A percentile compares a stretch with the other conserved stretches of the same genome.
Conservation (phyloP, 164 flowering plant species). For the Sextonia rubra region DNA sequence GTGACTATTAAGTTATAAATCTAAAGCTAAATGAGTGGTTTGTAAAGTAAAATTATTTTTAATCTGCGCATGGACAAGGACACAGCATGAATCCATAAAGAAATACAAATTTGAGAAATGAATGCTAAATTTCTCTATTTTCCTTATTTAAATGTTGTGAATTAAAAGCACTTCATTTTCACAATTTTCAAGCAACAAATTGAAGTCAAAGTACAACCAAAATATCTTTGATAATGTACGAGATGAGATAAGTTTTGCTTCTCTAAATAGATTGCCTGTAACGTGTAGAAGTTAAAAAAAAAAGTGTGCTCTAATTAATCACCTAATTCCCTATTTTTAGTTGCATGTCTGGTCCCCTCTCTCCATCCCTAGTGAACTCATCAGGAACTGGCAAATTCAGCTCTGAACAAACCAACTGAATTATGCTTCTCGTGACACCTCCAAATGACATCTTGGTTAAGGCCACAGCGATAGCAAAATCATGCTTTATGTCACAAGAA, state of each 20-base stretch:
- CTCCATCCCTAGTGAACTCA: slow-evolving; percentile 30
- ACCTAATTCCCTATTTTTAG: neutral
- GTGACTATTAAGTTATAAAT: too few species aligned
- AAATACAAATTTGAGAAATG: too few species aligned
- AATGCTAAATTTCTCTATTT: too few species aligned
- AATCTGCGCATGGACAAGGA: too few species aligned
- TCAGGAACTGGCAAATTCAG: slow-evolving; percentile 65
- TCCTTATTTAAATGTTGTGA: too few species aligned
- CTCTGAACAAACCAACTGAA: slow-evolving; percentile 81
- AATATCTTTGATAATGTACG: too few species aligned
- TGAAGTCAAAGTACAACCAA: too few species aligned
- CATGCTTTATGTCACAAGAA: slow-evolving; percentile 55
- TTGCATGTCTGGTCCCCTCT: slow-evolving; percentile 23
- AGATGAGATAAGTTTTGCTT: neutral
- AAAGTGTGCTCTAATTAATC: neutral
- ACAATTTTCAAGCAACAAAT: too few species aligned
- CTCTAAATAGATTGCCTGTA: neutral
- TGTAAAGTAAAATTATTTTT: too few species aligned
- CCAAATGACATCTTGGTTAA: slow-evolving; percentile 85
- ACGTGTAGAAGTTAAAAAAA: neutral
- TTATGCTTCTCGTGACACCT: slow-evolving; percentile 47
- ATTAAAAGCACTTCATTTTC: too few species aligned
- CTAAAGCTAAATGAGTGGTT: too few species aligned
- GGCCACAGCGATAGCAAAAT: slow-evolving; percentile 81
- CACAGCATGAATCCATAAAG: too few species aligned